Base-by-base conservation (phyloP, 305 asterid species). In the Fraxinus greggii region DNA sequence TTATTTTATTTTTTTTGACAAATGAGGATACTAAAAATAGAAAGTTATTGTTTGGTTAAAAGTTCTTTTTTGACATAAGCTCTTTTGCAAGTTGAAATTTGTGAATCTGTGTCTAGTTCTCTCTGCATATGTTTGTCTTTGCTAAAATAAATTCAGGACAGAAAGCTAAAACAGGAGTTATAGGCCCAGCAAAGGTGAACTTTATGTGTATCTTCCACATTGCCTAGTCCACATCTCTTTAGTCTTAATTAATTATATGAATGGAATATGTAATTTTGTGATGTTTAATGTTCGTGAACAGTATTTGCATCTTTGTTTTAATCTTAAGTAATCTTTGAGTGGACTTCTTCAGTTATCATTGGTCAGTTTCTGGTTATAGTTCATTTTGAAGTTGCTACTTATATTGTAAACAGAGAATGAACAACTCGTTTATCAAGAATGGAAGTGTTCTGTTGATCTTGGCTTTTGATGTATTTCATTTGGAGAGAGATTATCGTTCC, bases 401-500 rank as follows among this genome's bases (percentile, higher is more conserved):
- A 7, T 59, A 19, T 59, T 7, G 2, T 59, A 7, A 21, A 59
- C 1, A 3, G 29, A 59, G 69, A 59, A 21, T 7, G 26, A 21
- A 21, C 9, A 26, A 40, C 12, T n/a, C 23, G 51, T 56, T 76
- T 74, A 48, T 65, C 17, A 23, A 9, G 31, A 1, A 32, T 33
- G 75, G 15, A 75, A 67, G 63, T 72, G 28, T 26, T 38, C 15
- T 8, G 17, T 45, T 72, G 36, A 13, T 8, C 48, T 63, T 17
- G 48, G 36, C 28, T 48, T 76, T 51, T n/a, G 59, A 38, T 21
- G 51, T 40, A 5, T 12, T 35, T 51, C 42, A 23, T 35, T 12
- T 13, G 83, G 51, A 78, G 79, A 69, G 10, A 5, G 79, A 29
- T 63, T 51, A 72, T 7, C n/a, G 17, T 56, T 76, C 76, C 82